Conservation (phyloP, 768 basidiomycete species). For the Agaricus sinodeliciosus region DNA sequence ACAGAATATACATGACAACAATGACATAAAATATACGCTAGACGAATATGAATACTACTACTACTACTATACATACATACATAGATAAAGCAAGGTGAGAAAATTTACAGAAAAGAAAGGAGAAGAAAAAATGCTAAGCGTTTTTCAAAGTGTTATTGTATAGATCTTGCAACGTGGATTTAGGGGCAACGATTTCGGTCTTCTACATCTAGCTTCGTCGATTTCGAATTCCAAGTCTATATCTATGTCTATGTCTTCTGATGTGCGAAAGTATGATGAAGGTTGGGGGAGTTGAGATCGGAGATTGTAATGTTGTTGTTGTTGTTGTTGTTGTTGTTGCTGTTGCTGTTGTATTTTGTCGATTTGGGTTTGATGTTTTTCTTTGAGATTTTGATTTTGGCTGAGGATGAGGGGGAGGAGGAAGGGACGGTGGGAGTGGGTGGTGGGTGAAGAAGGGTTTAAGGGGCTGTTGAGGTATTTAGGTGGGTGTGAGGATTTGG, state of each 20-base stretch:
- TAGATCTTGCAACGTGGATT: neutral
- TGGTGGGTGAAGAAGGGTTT: too few species aligned
- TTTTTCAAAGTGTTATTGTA: too few species aligned
- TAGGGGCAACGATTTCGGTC: neutral
- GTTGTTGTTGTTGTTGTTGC: neutral
- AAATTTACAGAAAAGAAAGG: too few species aligned
- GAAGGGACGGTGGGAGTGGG: neutral
- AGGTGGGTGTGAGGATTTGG: neutral
- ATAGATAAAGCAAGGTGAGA: too few species aligned
- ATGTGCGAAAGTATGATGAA: slow-evolving; percentile 6
- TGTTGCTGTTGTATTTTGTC: neutral
- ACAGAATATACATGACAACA: too few species aligned
- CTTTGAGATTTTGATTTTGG: neutral
- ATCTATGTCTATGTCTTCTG: slow-evolving; percentile 7
- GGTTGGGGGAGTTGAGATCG: slow-evolving; percentile 2
- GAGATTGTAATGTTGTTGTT: slow-evolving; percentile 2
- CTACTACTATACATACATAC: too few species aligned
- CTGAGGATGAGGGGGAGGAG: neutral
- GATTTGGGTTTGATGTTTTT: neutral
- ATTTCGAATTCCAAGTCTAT: slow-evolving; percentile 4
- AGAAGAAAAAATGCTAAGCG: too few species aligned
- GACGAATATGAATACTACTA: too few species aligned
- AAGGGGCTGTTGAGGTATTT: too few species aligned
- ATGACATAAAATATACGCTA: too few species aligned
- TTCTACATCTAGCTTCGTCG: neutral